These are phyloP conservation scores for Brassica nigra DNA, from an alignment of 345 rosid genomes.

Conservation along the genomic window DNA sequence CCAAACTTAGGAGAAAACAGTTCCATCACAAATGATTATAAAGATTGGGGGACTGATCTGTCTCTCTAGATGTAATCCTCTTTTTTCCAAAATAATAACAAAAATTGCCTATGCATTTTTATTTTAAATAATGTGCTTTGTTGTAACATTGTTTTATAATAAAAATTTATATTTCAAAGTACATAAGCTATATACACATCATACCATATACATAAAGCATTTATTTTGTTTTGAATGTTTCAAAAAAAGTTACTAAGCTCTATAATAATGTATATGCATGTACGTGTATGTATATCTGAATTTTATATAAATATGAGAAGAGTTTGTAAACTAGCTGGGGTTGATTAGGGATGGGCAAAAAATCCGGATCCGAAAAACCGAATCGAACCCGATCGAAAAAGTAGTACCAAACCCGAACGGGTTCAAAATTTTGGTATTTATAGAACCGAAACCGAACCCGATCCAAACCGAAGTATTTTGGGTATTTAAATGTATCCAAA, in stretches of 20 bases:
- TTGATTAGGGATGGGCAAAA: no score
- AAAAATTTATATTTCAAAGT: not conserved
- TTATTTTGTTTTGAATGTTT: no score
- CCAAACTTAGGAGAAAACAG: not conserved
- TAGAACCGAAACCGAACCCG: no score
- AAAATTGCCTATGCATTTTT: not conserved
- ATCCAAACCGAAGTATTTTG: no score
- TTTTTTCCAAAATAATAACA: not conserved
- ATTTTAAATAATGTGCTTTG: not conserved
- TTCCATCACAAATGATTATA: not conserved
- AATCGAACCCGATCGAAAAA: no score
- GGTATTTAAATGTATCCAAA: no score
- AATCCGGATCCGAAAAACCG: no score
- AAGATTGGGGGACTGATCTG: constrained; percentile 22
- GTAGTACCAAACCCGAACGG: no score
- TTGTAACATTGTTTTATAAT: constrained; percentile 8
- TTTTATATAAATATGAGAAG: no score
- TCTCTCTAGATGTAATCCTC: constrained; percentile 18
- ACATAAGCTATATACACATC: not conserved
- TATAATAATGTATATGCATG: not conserved
- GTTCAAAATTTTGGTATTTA: no score
- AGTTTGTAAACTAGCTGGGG: no score
- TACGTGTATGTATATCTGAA: not conserved
- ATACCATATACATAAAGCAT: not conserved
- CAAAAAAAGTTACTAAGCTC: not conserved